A percentile compares a stretch with the other conserved stretches of the same genome.
Conservation (phyloP, 169 alveolate genomes). For the Eimeria praecox region DNA sequence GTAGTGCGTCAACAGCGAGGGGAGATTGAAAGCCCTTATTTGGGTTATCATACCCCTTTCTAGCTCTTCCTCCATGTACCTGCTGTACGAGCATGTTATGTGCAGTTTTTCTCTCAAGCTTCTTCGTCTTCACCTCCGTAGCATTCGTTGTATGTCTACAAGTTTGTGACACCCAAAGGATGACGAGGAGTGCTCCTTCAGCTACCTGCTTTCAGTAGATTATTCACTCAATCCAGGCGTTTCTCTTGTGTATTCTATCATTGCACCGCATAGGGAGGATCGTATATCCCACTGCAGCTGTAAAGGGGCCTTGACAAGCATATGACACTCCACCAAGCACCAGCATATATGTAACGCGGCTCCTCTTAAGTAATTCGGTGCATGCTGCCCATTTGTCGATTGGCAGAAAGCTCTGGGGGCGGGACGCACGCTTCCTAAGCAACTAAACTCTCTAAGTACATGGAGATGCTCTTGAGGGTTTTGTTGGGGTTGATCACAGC, state of each 20-base stretch:
- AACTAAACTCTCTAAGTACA: neutral
- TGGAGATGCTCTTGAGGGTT: neutral
- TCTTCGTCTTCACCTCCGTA: neutral
- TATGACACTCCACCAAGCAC: neutral
- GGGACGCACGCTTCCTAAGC: neutral
- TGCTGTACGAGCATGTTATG: no score
- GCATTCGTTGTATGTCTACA: neutral
- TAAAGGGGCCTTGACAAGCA: neutral
- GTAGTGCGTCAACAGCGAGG: neutral
- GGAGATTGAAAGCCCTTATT: no score
- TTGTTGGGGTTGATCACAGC: neutral
- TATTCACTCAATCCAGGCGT: no score
- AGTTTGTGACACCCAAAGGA: no score
- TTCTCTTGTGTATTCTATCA: no score
- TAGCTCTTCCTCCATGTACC: no score
- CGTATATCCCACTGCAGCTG: neutral
- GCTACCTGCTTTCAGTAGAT: no score
- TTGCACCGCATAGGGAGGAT: no score
- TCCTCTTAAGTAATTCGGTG: neutral
- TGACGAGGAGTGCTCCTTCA: no score
- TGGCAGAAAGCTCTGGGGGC: neutral
- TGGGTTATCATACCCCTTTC: no score
- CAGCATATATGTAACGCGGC: neutral
- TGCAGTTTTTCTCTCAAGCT: neutral
- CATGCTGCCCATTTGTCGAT: neutral